phyloP scores from a whole-genome alignment of 2,329 filamentous ascomycete species.

The Cordyceps javanica region DNA sequence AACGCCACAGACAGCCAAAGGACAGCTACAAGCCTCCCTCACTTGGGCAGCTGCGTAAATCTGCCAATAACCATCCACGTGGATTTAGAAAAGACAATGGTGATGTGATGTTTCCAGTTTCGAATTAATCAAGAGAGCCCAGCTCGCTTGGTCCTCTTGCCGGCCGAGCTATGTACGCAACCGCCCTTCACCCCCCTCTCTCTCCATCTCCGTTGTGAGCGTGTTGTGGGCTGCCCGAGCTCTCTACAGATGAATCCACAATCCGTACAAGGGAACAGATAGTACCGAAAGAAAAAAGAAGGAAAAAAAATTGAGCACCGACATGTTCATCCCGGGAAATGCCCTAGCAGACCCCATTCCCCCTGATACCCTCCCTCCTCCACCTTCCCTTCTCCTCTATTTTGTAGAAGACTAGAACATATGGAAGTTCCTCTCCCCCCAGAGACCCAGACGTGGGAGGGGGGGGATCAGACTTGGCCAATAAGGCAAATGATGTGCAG shows the following conservation, averaged over 20 bases:
- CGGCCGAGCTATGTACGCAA: background rate
- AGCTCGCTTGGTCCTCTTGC: background rate
- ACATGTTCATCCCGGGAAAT: background rate
- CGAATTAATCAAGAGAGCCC: background rate
- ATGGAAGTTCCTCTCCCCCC: no score
- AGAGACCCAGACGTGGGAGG: no score
- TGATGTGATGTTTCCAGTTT: background rate
- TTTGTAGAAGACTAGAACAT: no score
- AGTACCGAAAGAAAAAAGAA: no score
- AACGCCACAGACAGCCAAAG: no score
- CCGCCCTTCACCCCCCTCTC: no score
- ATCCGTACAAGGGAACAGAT: no score
- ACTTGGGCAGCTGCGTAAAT: background rate
- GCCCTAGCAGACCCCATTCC: background rate
- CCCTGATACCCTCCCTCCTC: background rate
- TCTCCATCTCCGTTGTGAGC: background rate
- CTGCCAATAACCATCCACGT: background rate
- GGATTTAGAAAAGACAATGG: background rate
- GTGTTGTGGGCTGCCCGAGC: background rate
- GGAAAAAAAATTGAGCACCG: background rate
- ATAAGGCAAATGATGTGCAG: background rate
- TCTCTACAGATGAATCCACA: no score
- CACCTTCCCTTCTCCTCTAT: no score
- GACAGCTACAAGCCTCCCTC: background rate
- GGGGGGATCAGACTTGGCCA: no score